Evolutionary conservation across 768 basidiomycete genomes (phyloP).

Genomic region (Neoboletus subvelutipes): DNA sequence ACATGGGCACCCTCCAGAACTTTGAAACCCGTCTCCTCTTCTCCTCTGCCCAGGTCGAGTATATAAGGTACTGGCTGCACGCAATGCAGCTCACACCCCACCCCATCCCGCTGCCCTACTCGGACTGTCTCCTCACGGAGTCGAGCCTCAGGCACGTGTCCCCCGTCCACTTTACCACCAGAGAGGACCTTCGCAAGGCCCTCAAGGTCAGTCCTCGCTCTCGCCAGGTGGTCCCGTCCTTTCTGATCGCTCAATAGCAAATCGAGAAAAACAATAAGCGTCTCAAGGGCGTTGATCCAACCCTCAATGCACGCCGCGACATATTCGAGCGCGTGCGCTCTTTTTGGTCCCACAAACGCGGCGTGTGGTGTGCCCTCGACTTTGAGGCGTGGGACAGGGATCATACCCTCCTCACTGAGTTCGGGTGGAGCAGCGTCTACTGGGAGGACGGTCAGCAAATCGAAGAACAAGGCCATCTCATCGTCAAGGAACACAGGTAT

Average conservation of each 20-base stretch:
- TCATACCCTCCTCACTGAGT: conserved; percentile 72
- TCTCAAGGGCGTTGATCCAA: conserved; percentile 61
- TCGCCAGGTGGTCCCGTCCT: background rate
- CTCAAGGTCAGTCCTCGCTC: conserved; percentile 49
- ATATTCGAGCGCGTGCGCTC: conserved; percentile 67
- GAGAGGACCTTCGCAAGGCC: conserved; percentile 52
- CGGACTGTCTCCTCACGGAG: conserved; percentile 67
- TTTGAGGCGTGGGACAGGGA: conserved; percentile 84
- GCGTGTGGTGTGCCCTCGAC: conserved; percentile 77
- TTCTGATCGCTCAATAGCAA: conserved; percentile 40
- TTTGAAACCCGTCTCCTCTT: conserved; percentile 81
- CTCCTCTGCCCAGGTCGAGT: conserved; percentile 83
- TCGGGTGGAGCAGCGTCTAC: conserved; percentile 67
- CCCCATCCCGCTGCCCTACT: conserved; percentile 72
- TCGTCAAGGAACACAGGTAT: conserved; percentile 58
- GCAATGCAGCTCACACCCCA: conserved; percentile 64
- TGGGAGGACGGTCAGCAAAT: conserved; percentile 55
- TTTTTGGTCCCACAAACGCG: conserved; percentile 60
- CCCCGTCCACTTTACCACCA: conserved; percentile 55
- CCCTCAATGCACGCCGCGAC: conserved; percentile 54
- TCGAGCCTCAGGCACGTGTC: conserved; percentile 58
- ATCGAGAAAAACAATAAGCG: conserved; percentile 82
- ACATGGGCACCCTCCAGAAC: conserved; percentile 69
- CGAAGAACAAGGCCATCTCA: conserved; percentile 55
- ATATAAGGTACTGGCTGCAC: conserved; percentile 80